phyloP scores from a whole-genome alignment of 2,329 filamentous ascomycete species.

The Fusarium pininemorale region DNA sequence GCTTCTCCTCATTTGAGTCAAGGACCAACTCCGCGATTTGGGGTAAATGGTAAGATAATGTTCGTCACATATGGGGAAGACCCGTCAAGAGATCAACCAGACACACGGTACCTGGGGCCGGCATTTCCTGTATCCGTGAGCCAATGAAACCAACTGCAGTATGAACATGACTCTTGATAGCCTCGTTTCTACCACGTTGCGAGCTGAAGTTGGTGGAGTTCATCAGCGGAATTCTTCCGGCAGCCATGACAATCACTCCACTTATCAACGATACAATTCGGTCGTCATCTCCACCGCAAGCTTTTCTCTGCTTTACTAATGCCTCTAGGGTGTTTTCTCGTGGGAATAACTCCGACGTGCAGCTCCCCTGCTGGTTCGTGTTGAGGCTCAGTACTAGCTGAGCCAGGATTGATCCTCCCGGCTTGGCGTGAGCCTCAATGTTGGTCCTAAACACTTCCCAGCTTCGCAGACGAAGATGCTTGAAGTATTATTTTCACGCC shows the following conservation, averaged over 20 bases:
- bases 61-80: conserved; percentile 12
- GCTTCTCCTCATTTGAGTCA: conserved; percentile 33
- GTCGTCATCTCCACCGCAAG: conserved; percentile 21
- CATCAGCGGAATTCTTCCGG: conserved; percentile 23
- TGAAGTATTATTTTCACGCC: neutral
- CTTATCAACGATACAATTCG: conserved; percentile 18
- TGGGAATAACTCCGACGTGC: conserved; percentile 7
- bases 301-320: conserved; percentile 11
- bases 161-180: conserved; percentile 18
- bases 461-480: neutral
- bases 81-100: conserved; percentile 23
- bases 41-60: conserved; percentile 7
- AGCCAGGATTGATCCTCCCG: conserved; percentile 16
- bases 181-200: conserved; percentile 1
- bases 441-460: neutral
- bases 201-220: conserved; percentile 1
- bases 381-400: conserved; percentile 20
- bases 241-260: conserved; percentile 8
- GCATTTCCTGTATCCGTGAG: conserved; percentile 15
- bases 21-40: conserved; percentile 13
- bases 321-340: neutral
- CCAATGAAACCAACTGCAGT: conserved; percentile 11
- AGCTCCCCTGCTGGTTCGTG: neutral
- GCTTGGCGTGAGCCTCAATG: conserved; percentile 24
- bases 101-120: conserved; percentile 8